Base-by-base conservation (phyloP, 768 basidiomycete genomes). In the Rhodotorula babjevae region DNA sequence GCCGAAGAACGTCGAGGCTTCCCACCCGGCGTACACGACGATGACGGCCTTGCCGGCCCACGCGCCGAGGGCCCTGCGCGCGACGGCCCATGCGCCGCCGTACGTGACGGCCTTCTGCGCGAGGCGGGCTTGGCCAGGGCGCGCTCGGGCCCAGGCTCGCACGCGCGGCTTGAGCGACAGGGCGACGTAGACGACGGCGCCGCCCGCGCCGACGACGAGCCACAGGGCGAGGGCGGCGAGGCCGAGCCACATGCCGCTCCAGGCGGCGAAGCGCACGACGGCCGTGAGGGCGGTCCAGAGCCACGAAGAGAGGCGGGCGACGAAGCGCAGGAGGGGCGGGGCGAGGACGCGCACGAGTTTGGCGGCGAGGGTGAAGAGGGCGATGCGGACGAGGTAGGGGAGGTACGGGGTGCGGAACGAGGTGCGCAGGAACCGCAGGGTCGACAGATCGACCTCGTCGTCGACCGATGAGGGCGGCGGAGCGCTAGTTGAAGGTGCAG, bases 381-480 rank as follows among this genome's bases (percentile, higher is more conserved):
- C 31, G 62, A 68, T 57, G 55, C 58, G 67, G 50, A 52, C n/a
- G 49, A 65, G 63, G 44, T 55, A 72, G 19, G 63, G 63, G 63
- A 65, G 62, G 36, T 40, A 72, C 25, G 53, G 59, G 36, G 59
- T 8, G 29, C 59, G 66, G 44, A 65, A 21, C 27, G 67, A 56
- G 14, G 58, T 15, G 9, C 52, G 27, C 49, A 72, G 25, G 49
- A 33, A 68, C 33, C 63, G 52, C 42, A 62, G 67, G 44, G 71
- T 72, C 33, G 71, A 72, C 10, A 7, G 27, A 59, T 72, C 71
- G 40, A 65, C 68, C 36, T 58, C 59, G 56, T 50, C 36, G 42
- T 67, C 61, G 66, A 72, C 49, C 0, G 61, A 50, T 36, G 36
- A 36, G 9, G 33, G 40, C 11, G 27, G 57, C 36, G 56, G 44